phyloP scores from a whole-genome alignment of 805 yeast genomes.

The Candida koratica region DNA sequence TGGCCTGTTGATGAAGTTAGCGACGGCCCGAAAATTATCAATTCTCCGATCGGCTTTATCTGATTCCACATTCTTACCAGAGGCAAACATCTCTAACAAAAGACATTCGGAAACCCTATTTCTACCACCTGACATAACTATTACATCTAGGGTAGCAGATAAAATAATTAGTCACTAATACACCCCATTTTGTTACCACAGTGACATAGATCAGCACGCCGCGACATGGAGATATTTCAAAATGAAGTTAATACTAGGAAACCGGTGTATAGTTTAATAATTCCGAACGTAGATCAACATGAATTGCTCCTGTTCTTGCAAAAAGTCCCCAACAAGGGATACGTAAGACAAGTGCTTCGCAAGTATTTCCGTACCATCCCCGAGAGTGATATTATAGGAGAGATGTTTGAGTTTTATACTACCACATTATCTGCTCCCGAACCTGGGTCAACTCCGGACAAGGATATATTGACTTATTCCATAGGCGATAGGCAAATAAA shows the following conservation, averaged over 20 bases:
- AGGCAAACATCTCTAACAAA: slow-evolving; percentile 2
- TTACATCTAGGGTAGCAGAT: not conserved
- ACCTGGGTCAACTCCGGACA: not conserved
- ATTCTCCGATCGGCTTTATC: not conserved
- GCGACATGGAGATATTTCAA: not conserved
- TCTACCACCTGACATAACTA: too few species aligned
- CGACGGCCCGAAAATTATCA: slow-evolving; percentile 1
- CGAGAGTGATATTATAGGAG: slow-evolving; percentile 8
- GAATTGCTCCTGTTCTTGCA: slow-evolving; percentile 3
- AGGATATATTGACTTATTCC: slow-evolving; percentile 11
- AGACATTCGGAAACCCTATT: not conserved
- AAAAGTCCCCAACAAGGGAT: slow-evolving; percentile 4
- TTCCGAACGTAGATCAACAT: not conserved
- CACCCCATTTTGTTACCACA: not conserved
- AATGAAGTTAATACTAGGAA: not conserved
- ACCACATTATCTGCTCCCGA: not conserved
- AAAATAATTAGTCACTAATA: not conserved
- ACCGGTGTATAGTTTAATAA: not conserved
- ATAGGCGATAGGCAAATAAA: slow-evolving; percentile 20
- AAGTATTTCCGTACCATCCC: not conserved
- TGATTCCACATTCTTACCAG: too few species aligned
- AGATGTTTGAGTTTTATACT: slow-evolving; percentile 7
- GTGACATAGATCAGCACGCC: not conserved
- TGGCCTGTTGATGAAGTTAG: slow-evolving; percentile 4
- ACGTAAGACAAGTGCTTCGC: not conserved